Evolutionary conservation across 169 alveolate species (phyloP).

Genomic region (Cyclospora cayetanensis): DNA sequence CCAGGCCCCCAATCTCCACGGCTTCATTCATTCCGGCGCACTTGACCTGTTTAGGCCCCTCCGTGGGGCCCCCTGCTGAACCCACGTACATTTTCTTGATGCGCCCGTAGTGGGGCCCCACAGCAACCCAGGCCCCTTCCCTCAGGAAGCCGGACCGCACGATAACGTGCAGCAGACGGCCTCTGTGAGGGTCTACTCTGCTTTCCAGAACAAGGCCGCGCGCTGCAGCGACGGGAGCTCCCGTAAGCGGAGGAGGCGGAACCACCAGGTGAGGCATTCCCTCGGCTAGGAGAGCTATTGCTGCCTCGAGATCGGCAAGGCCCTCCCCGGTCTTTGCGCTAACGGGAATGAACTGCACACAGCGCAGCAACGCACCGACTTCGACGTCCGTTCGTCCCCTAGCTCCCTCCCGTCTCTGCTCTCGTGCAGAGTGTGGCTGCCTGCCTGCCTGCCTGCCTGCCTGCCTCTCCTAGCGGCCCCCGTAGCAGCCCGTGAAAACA

Average conservation of each 20-base stretch:
- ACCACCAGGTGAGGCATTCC: conserved; percentile 73
- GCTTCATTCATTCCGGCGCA: conserved; percentile 49
- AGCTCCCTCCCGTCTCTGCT: no score
- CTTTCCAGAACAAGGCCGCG: conserved; percentile 82
- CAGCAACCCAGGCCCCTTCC: conserved; percentile 42
- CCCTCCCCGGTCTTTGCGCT: conserved; percentile 81
- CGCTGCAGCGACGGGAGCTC: conserved; percentile 56
- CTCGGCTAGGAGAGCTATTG: conserved; percentile 78
- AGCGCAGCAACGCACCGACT: not conserved
- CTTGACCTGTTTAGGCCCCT: not conserved
- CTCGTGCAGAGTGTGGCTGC: no score
- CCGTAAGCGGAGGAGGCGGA: not conserved
- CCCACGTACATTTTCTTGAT: not conserved
- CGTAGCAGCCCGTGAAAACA: not conserved
- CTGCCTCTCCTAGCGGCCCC: no score
- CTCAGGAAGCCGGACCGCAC: conserved; percentile 42
- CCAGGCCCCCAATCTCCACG: conserved; percentile 38
- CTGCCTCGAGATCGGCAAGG: conserved; percentile 79
- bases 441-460: no score
- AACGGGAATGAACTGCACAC: conserved; percentile 78
- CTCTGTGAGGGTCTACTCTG: conserved; percentile 75
- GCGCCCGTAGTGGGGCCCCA: conserved; percentile 37
- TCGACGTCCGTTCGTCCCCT: no score
- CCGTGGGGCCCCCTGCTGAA: not conserved
- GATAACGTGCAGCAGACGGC: conserved; percentile 38